These are phyloP conservation scores for grape (Vitis vinifera) DNA, from an alignment of 164 flowering plant species.

Conservation along the genomic window DNA sequence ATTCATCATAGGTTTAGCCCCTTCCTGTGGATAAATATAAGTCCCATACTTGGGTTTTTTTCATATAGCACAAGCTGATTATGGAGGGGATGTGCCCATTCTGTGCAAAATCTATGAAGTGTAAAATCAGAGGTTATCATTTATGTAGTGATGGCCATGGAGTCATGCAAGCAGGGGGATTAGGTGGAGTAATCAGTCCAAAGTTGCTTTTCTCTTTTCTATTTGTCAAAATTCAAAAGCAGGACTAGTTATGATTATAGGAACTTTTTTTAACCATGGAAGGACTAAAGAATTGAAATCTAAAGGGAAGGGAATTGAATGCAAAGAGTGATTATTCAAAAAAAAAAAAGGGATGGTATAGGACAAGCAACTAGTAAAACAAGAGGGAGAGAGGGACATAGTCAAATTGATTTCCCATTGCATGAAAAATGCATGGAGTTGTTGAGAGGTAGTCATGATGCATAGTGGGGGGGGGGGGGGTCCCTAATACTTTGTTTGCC, in stretches of 20 bases:
- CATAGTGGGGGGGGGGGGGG: conserved; percentile 8
- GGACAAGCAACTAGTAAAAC: too few species aligned
- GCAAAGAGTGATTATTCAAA: not conserved
- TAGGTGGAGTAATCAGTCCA: conserved; percentile 9
- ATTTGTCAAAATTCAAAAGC: conserved; percentile 16
- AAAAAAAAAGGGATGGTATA: too few species aligned
- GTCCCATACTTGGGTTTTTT: too few species aligned
- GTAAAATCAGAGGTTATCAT: too few species aligned
- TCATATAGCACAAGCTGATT: too few species aligned
- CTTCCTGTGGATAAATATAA: too few species aligned
- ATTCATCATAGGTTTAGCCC: too few species aligned
- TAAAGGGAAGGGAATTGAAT: not conserved
- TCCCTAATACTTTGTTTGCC: not conserved
- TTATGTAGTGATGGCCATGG: too few species aligned
- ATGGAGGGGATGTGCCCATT: too few species aligned
- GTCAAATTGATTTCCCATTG: not conserved
- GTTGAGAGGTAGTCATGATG: not conserved
- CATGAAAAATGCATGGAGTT: conserved; percentile 4
- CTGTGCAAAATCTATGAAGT: too few species aligned
- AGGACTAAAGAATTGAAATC: not conserved
- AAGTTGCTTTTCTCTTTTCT: conserved; percentile 6
- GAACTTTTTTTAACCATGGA: conserved; percentile 5
- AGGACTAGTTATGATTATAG: conserved; percentile 14
- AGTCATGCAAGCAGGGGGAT: not conserved
- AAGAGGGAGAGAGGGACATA: too few species aligned